Conservation (phyloP, 1,284 basidiomycete genomes). For the Hemileia vastatrix region DNA sequence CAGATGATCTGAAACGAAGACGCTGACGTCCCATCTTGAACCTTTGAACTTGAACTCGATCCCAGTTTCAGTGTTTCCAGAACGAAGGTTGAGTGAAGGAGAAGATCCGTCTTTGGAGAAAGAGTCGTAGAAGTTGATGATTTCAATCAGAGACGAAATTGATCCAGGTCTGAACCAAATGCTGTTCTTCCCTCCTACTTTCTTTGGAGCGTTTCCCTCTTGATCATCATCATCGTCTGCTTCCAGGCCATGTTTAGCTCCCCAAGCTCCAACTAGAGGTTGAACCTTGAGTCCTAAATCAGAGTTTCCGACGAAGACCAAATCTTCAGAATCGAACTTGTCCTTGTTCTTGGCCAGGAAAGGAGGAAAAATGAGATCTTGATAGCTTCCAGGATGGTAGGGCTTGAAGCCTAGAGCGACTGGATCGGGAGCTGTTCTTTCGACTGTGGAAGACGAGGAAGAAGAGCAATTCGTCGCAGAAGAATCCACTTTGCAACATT, state of each 20-base stretch:
- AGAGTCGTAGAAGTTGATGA: slow-evolving; percentile 16
- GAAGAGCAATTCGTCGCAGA: neutral
- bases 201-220: neutral
- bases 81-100: slow-evolving; percentile 30
- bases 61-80: slow-evolving; percentile 37
- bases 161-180: slow-evolving; percentile 37
- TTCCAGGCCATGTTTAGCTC: neutral
- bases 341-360: slow-evolving; percentile 32
- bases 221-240: slow-evolving; percentile 16
- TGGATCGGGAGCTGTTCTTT: slow-evolving; percentile 25
- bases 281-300: neutral
- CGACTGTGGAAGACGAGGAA: neutral
- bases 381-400: slow-evolving; percentile 38
- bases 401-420: slow-evolving; percentile 38
- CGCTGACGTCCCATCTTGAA: slow-evolving; percentile 35
- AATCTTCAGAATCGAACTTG: too few relatives aligned
- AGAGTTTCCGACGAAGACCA: slow-evolving; percentile 32
- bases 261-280: slow-evolving; percentile 8
- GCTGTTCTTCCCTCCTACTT: slow-evolving; percentile 12
- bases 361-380: slow-evolving; percentile 46
- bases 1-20: slow-evolving; percentile 39
- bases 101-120: slow-evolving; percentile 17
- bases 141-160: slow-evolving; percentile 28
- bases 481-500: slow-evolving; percentile 2
- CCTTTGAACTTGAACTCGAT: slow-evolving; percentile 38